Evolutionary conservation across 139 green algal species (phyloP), one percentile per base, ranked within the genome.

Genomic region (Astrephomene gubernaculifera): DNA sequence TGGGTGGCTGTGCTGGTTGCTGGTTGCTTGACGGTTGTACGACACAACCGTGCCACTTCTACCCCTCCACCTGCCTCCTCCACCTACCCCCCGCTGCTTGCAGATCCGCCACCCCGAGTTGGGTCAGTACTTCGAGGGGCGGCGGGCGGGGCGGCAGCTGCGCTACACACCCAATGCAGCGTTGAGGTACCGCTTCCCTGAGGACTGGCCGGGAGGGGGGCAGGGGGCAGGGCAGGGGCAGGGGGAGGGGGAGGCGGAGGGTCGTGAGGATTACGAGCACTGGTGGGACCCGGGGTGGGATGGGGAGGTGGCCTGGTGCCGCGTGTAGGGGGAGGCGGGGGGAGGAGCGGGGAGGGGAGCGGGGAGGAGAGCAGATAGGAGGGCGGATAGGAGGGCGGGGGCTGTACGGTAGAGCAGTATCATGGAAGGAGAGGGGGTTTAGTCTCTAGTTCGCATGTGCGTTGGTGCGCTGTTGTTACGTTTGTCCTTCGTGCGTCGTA

Each of bases 51-150:
- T 25, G 49, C 17, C 49, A 57, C 14, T 57, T 57, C 49, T 57
- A 57, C 49, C 49, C 49, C 49, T 25, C 49, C 49, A n/a, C 49
- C 49, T 17, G 49, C 49, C 49, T 17, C 49, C 17, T 57, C 12
- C 14, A 12, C 49, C 49, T 57, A 12, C 17, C 49, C 49, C 49
- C 49, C 49, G 49, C 49, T 57, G 14, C 17, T 60, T 5, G 0
- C 65, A 78, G 80, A 36, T 86, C 27, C 24, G 29, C 1, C 80
- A 86, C 68, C 80, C 80, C 22, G 80, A 86, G 7, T n/a, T 86
- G 27, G 80, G 80, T 1, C 49, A 41, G 25, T 79, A 78, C 65
- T 71, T 86, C 14, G 67, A 63, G 8, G 49, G 67, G 45, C 41
- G 31, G 67, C 2, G 6, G 4, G 53, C 27, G 0, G 80, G 80